A percentile compares a stretch with the other conserved stretches of the same genome.
Conservation (phyloP, 2,329 filamentous ascomycete species). For the Cladophialophora carrionii region DNA sequence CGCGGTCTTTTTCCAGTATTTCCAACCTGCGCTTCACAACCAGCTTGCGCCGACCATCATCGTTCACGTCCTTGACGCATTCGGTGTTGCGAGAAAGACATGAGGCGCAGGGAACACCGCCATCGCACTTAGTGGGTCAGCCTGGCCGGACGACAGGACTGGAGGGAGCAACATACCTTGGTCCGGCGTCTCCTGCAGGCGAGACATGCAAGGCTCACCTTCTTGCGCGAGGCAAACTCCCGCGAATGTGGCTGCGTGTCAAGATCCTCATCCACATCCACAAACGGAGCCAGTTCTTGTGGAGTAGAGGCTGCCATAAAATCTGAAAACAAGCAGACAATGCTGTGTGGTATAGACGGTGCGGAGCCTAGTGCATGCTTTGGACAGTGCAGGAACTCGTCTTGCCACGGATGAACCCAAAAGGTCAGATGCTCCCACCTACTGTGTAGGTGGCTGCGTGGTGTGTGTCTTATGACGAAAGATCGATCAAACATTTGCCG, state of each 20-base stretch:
- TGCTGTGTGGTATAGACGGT: neutral
- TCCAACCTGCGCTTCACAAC: slow-evolving; percentile 40
- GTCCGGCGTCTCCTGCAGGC: slow-evolving; percentile 23
- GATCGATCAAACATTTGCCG: neutral
- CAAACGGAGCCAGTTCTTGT: neutral
- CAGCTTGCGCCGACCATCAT: slow-evolving; percentile 41
- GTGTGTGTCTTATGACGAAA: neutral
- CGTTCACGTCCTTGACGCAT: slow-evolving; percentile 40
- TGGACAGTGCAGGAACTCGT: neutral
- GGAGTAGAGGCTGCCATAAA: slow-evolving; percentile 1
- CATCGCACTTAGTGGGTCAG: slow-evolving; percentile 38
- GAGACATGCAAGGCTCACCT: slow-evolving; percentile 25
- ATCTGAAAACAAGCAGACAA: neutral
- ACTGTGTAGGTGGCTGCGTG: neutral
- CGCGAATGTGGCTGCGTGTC: neutral
- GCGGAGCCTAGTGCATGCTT: neutral
- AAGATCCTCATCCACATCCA: neutral
- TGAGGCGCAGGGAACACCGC: slow-evolving; percentile 40
- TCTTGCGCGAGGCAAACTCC: slow-evolving; percentile 18
- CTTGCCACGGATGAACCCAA: too few relatives aligned
- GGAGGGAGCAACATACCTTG: slow-evolving; percentile 7
- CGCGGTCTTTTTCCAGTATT: slow-evolving; percentile 43
- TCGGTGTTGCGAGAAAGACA: slow-evolving; percentile 40
- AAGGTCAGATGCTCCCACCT: too few relatives aligned
- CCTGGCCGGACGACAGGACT: neutral